A percentile compares a stretch with the other conserved stretches of the same genome.
These are phyloP conservation scores for Ceratobasidium sp. DNA, from an alignment of 1,284 basidiomycete genomes.

Conservation along the genomic window DNA sequence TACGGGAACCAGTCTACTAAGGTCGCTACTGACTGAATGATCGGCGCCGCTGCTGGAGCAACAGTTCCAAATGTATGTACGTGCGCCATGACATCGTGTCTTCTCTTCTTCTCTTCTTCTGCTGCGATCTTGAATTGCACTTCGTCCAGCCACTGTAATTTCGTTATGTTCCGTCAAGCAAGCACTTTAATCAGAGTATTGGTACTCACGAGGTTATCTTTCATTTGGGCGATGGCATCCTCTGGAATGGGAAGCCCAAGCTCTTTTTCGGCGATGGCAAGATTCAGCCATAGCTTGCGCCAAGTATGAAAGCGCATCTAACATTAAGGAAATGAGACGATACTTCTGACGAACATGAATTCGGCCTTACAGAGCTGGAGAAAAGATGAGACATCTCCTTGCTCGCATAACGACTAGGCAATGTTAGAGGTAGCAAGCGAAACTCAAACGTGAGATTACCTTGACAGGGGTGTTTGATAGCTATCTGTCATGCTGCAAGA, in stretches of 20 bases:
- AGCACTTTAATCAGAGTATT: not conserved
- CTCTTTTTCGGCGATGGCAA: slow-evolving; percentile 96
- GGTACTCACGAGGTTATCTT: slow-evolving; percentile 76
- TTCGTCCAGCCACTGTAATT: slow-evolving; percentile 73
- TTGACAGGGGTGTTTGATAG: slow-evolving; percentile 58
- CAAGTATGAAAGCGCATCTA: slow-evolving; percentile 98
- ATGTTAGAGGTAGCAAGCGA: not conserved
- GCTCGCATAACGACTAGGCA: slow-evolving; percentile 91
- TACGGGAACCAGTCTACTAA: slow-evolving; percentile 10
- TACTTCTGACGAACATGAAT: not conserved
- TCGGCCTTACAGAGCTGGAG: slow-evolving; percentile 73
- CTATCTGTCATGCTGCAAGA: slow-evolving; percentile 50
- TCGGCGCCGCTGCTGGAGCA: slow-evolving; percentile 94
- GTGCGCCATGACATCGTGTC: slow-evolving; percentile 99
- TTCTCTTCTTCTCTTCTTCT: slow-evolving; percentile 92
- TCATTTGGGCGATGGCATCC: slow-evolving; percentile 94
- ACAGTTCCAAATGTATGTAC: slow-evolving; percentile 96
- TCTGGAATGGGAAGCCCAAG: slow-evolving; percentile 90
- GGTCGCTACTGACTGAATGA: slow-evolving; percentile 81
- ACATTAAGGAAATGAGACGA: not conserved
- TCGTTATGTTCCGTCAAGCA: not conserved
- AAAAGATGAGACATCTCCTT: slow-evolving; percentile 98
- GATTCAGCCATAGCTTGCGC: slow-evolving; percentile 95
- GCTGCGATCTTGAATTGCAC: slow-evolving; percentile 93
- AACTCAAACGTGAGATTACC: slow-evolving; percentile 46